Base-by-base conservation (phyloP, 768 basidiomycete genomes). In the Phylloporus arenicola region DNA sequence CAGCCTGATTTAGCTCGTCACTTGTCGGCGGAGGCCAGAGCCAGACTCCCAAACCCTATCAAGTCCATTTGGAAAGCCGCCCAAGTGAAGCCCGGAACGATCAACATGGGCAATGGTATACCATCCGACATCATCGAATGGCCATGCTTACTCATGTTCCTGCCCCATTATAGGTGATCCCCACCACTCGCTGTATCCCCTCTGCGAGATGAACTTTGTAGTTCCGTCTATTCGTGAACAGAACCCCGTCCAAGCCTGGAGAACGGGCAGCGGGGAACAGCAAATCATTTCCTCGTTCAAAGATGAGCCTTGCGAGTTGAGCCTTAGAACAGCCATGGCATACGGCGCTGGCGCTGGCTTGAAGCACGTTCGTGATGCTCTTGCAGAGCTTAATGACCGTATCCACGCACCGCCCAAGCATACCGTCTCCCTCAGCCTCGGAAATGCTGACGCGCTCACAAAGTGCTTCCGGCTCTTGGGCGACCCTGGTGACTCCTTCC, bases 391-490 rank as follows among this genome's bases (percentile, higher is more conserved):
- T 30, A 74, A 70, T 29, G 50, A 63, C 27, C 58, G 67, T 29
- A 52, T 75, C 33, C 72, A 74, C 44, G 64, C 68, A 38, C 52
- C 66, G 38, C 63, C 64, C 3, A 61, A 64, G 22, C 61, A 68
- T 45, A 59, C 56, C 1, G 61, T 75, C 11, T 65, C 70, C 9
- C 57, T 74, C 3, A 70, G 72, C 25, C 59, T 71, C 14, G 72
- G 72, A 14, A 74, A 72, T 43, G 72, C 72, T 1, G 72, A 74
- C 46, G 71, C 69, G 19, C 64, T 73, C 20, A 70, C 73, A 7
- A 75, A 75, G 43, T 68, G 67, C 6, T 75, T 70, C 56, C 70
- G 71, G 7, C 62, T 75, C 7, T 56, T 75, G n/a, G 70, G 71
- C 30, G 68, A 72, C 30, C 70, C 69, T 10, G 72, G 72, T 9